These are phyloP conservation scores for Amanita fuliginea DNA, from an alignment of 768 basidiomycete species.

Conservation along the genomic window DNA sequence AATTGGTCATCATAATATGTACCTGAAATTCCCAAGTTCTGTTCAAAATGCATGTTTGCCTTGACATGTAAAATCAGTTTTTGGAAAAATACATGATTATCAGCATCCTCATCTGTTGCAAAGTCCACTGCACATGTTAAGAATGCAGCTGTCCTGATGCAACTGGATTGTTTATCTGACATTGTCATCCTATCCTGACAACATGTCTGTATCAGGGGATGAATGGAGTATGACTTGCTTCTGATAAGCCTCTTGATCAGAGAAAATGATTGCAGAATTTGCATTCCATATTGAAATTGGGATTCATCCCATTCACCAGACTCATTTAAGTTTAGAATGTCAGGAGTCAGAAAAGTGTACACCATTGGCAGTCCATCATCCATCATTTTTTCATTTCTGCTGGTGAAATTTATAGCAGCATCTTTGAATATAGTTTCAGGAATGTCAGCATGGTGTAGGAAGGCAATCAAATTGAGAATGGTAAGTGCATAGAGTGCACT, in stretches of 20 bases:
- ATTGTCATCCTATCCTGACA: conserved; percentile 1
- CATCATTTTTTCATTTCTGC: background rate
- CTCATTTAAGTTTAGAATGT: background rate
- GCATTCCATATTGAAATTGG: conserved; percentile 10
- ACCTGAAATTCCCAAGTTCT: background rate
- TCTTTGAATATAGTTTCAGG: conserved; percentile 8
- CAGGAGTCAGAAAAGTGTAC: background rate
- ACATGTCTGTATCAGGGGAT: conserved; percentile 10
- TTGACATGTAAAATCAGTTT: conserved; percentile 4
- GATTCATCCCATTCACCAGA: conserved; percentile 9
- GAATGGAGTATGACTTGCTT: conserved; percentile 6
- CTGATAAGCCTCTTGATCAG: conserved; percentile 8
- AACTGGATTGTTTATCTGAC: background rate
- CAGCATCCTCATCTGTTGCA: background rate
- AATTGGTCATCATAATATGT: conserved; percentile 3
- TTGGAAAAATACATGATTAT: background rate
- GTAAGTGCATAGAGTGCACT: conserved; percentile 11
- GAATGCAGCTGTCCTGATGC: background rate
- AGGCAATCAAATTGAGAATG: conserved; percentile 10
- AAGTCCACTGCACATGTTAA: conserved; percentile 2
- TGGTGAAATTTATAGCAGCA: conserved; percentile 6
- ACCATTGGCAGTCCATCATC: background rate
- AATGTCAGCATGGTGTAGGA: conserved; percentile 12
- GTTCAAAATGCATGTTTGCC: background rate
- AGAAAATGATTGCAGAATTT: conserved; percentile 10